phyloP scores from a whole-genome alignment of 345 rosid genomes.

The Sonneratia caseolaris region DNA sequence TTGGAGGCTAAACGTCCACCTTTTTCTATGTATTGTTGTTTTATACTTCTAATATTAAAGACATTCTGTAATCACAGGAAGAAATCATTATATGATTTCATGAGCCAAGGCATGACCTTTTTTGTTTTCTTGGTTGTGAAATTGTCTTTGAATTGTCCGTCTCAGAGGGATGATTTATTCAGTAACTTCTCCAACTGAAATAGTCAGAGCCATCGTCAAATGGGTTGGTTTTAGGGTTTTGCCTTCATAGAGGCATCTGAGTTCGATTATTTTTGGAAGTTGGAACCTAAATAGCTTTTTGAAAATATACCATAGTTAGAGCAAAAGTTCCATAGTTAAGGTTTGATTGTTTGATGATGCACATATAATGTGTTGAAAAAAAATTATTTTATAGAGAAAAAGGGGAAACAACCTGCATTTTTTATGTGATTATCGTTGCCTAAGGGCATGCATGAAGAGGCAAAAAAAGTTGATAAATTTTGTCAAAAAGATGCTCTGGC shows the following conservation, averaged over 20 bases:
- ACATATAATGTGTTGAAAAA: background rate
- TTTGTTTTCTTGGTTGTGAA: background rate
- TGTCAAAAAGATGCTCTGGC: background rate
- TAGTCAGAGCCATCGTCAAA: background rate
- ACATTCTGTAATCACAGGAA: background rate
- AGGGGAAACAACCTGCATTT: no score
- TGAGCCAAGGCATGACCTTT: background rate
- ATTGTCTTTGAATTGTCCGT: background rate
- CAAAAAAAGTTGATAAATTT: background rate
- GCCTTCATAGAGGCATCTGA: background rate
- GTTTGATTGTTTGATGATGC: background rate
- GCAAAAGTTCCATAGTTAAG: background rate
- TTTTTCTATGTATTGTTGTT: no score
- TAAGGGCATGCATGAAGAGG: background rate
- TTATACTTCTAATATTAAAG: no score
- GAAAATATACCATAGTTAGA: background rate
- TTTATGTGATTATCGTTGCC: background rate
- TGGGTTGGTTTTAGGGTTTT: background rate
- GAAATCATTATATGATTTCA: background rate
- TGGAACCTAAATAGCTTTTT: background rate
- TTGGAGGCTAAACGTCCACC: no score
- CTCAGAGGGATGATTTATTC: background rate
- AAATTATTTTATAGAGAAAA: no score
- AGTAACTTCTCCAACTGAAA: background rate
- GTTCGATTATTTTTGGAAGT: background rate